These are phyloP conservation scores for Sergeia podlipaevii DNA, from an alignment of 208 protist species.

Conservation along the genomic window DNA sequence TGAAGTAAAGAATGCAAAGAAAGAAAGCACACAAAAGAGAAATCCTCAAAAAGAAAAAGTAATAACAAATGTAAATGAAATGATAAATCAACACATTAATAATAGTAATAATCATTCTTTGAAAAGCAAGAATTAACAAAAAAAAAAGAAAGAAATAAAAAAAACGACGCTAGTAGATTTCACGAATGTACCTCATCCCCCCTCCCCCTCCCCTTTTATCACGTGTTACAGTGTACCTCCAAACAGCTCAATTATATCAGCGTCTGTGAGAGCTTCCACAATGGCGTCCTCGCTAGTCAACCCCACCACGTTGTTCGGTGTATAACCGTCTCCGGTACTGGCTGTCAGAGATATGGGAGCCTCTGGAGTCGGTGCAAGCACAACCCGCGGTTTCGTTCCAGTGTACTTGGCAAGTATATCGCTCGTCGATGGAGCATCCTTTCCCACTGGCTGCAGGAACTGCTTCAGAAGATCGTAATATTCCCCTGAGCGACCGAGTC, in stretches of 20 bases:
- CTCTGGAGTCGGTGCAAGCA: too few relatives aligned
- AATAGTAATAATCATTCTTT: too few relatives aligned
- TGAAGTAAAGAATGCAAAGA: not conserved
- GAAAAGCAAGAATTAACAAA: not conserved
- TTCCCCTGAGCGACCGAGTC: too few relatives aligned
- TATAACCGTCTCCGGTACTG: too few relatives aligned
- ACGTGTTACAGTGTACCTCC: conserved; percentile 13
- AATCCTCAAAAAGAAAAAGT: conserved; percentile 7
- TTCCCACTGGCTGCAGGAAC: too few relatives aligned
- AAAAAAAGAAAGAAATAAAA: conserved; percentile 4
- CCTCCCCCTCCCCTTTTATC: too few relatives aligned
- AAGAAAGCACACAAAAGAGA: conserved; percentile 2
- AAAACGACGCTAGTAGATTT: not conserved
- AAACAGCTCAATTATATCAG: conserved; percentile 74
- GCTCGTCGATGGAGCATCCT: too few relatives aligned
- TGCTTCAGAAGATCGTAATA: too few relatives aligned
- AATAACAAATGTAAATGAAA: not conserved
- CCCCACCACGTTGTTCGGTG: conserved; percentile 5
- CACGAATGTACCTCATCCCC: not conserved
- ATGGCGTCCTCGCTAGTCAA: conserved; percentile 15
- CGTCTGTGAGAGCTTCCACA: conserved; percentile 47
- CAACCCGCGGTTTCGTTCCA: too few relatives aligned
- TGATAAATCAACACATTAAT: too few relatives aligned
- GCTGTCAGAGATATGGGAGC: too few relatives aligned
- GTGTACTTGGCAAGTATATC: too few relatives aligned